Evolutionary conservation across 2,329 filamentous ascomycete genomes (phyloP), one percentile per base, ranked within the genome.

Genomic region (Neopestalotiopsis rosae): DNA sequence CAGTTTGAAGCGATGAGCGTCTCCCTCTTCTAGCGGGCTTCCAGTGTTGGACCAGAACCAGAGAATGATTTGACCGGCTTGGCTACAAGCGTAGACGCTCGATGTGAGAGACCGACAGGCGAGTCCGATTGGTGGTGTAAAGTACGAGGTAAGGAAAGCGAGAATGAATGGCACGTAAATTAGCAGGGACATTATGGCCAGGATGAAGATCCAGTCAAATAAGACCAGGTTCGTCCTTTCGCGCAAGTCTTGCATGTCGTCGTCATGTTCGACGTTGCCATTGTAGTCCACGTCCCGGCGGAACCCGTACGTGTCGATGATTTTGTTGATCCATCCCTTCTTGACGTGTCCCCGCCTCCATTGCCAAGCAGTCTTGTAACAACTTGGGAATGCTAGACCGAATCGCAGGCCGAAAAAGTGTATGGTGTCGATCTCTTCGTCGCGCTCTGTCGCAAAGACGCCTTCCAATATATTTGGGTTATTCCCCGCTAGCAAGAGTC

Each of bases 321-420:
- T 57, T 40, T 66, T 66, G 20, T 34, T 20, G 28, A 66, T 57
- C 64, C 64, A 66, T 0, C 34, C 42, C n/a, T 66, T 66, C 64
- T 66, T 66, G 45, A 56, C 64, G 14, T 66, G 64, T 6, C 64
- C 64, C 1, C 64, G 64, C 1, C 64, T 56, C 64, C 64, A 66
- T 20, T 66, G 64, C 64, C 64, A 66, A 1, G 64, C 64, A 4
- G 64, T 66, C 12, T 58, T 66, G 45, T 66, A 66, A n/a, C 64
- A 66, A 20, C 64, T 66, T 2, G 64, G 64, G 40, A 66, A 66
- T 4, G 64, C 64, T 7, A 66, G 64, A 24, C 64, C 64, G 30
- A 66, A 66, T 13, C 64, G 64, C 34, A 66, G 49, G 2, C 64
- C 64, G 2, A 66, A 38, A 13, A 66, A 66, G 17, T 34, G 34